These are phyloP conservation scores for Acorus gramineus DNA, from an alignment of 106 monocot species.

Conservation along the genomic window DNA sequence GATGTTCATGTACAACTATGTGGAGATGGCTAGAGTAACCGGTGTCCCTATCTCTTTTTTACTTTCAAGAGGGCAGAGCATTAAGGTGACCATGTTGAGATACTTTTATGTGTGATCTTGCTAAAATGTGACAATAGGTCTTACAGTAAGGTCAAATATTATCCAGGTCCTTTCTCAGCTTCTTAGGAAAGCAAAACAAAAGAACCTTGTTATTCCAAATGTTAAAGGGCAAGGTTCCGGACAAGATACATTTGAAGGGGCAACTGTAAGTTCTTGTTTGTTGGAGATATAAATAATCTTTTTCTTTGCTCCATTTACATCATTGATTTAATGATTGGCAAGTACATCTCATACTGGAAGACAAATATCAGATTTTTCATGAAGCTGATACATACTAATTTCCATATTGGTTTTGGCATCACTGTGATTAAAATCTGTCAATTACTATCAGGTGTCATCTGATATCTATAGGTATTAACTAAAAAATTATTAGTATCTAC, in stretches of 20 bases:
- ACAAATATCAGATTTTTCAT: too few species aligned
- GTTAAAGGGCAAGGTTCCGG: conserved; percentile 85
- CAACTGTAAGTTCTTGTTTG: conserved; percentile 67
- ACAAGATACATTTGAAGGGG: conserved; percentile 95
- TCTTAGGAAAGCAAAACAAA: conserved; percentile 89
- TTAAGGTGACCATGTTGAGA: conserved; percentile 44
- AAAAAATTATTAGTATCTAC: too few species aligned
- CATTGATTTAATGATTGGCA: neutral
- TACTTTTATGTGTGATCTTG: too few species aligned
- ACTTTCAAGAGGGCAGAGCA: conserved; percentile 93
- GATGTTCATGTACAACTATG: conserved; percentile 97
- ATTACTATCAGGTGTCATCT: too few species aligned
- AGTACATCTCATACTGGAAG: neutral
- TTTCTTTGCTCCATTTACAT: neutral
- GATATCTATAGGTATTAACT: too few species aligned
- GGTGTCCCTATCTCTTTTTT: conserved; percentile 97
- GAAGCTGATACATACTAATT: too few species aligned
- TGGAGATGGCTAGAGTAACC: conserved; percentile 98
- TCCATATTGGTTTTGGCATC: too few species aligned
- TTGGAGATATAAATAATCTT: neutral
- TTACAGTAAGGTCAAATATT: neutral
- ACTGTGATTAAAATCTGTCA: too few species aligned
- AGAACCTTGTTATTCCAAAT: conserved; percentile 89
- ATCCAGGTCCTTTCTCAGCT: conserved; percentile 92
- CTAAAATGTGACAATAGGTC: too few species aligned